phyloP scores from a whole-genome alignment of 208 protist genomes.

The Leishmania guyanensis region DNA sequence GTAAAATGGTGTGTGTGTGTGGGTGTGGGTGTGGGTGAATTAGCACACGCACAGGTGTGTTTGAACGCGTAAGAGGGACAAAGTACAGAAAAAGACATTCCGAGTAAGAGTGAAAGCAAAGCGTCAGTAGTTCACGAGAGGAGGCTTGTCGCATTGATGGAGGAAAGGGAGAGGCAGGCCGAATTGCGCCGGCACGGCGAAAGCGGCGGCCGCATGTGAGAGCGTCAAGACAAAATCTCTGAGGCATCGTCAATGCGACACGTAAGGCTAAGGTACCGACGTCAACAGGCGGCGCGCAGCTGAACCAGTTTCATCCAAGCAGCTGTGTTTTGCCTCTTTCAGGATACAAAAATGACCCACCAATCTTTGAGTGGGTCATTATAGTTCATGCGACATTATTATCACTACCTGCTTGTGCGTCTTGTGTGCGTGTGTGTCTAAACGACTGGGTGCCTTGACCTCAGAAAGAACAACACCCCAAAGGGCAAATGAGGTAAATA shows the following conservation, averaged over 20 bases:
- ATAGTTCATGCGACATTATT: background rate
- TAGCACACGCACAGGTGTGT: background rate
- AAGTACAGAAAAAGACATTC: background rate
- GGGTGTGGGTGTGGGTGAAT: background rate
- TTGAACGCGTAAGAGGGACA: background rate
- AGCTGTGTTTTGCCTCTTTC: background rate
- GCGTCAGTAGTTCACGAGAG: background rate
- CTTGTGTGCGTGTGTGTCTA: background rate
- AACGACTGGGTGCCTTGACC: background rate
- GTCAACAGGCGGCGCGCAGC: background rate
- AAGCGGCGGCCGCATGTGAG: no score
- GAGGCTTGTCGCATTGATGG: background rate
- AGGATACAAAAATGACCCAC: background rate
- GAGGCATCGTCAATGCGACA: background rate
- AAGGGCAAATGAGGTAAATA: background rate
- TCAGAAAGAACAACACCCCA: background rate
- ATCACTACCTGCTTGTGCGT: background rate
- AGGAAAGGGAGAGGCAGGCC: background rate
- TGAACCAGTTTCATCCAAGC: background rate
- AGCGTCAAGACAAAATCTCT: background rate
- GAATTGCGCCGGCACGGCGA: background rate
- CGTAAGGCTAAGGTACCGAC: background rate
- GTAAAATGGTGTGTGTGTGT: background rate
- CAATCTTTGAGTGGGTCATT: background rate
- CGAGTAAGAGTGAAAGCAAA: background rate